These are phyloP conservation scores for Lagenidium giganteum DNA, from an alignment of 352 stramenopile species.

Conservation along the genomic window DNA sequence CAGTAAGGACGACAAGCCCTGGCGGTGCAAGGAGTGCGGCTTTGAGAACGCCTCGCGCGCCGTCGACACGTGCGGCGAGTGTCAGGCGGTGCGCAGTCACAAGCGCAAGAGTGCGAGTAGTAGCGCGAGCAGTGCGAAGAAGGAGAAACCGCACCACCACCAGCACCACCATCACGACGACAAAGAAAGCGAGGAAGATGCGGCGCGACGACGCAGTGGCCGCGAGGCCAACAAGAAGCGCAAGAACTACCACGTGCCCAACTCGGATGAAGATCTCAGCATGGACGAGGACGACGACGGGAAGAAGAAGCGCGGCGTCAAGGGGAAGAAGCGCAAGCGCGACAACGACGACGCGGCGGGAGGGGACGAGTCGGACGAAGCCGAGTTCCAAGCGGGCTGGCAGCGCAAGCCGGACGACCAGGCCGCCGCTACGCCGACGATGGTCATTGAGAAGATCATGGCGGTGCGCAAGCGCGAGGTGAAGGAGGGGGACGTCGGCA, in stretches of 20 bases:
- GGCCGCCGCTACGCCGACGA: conserved; percentile 16
- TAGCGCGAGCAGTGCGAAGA: conserved; percentile 4
- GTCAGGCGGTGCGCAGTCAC: neutral
- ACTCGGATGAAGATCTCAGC: conserved; percentile 76
- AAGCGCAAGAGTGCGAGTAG: neutral
- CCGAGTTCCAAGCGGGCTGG: conserved; percentile 13
- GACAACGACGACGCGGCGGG: conserved; percentile 2
- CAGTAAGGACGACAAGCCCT: conserved; percentile 3
- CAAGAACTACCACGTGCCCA: conserved; percentile 76
- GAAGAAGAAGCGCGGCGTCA: conserved; percentile 11
- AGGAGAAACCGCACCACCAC: neutral
- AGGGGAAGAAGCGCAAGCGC: conserved; percentile 12
- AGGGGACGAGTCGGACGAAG: conserved; percentile 7
- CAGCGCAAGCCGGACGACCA: neutral
- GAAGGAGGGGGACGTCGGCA: conserved; percentile 22
- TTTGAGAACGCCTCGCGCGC: conserved; percentile 1
- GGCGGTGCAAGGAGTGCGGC: conserved; percentile 4
- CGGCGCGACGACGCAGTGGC: conserved; percentile 40
- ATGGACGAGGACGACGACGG: conserved; percentile 32
- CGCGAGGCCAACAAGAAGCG: conserved; percentile 61
- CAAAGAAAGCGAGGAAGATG: conserved; percentile 15
- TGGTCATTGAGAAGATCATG: conserved; percentile 90
- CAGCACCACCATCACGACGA: conserved; percentile 1
- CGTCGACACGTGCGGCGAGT: conserved; percentile 1
- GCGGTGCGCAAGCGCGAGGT: conserved; percentile 49